Evolutionary conservation across 352 stramenopile genomes (phyloP).

Genomic region (Pythium brassicae): DNA sequence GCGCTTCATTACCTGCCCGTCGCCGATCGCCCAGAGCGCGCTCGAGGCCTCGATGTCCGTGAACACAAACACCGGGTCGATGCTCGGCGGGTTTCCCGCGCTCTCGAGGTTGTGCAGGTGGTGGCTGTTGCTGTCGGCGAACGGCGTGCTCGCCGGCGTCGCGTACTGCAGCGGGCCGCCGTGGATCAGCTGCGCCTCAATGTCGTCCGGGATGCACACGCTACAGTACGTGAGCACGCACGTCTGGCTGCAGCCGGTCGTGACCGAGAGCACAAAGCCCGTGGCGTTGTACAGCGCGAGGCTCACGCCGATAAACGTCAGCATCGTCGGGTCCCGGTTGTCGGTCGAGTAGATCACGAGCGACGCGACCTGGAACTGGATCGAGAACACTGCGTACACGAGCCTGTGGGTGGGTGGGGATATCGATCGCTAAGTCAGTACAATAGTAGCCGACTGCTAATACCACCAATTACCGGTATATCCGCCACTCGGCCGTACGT

Average conservation of each 20-base stretch:
- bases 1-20: slow-evolving; percentile 51
- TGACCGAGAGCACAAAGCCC: slow-evolving; percentile 29
- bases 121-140: slow-evolving; percentile 20
- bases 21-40: slow-evolving; percentile 52
- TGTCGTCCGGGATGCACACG: slow-evolving; percentile 39
- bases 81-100: slow-evolving; percentile 36
- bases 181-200: slow-evolving; percentile 28
- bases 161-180: slow-evolving; percentile 5
- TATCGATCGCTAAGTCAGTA: no score
- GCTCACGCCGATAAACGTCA: slow-evolving; percentile 36
- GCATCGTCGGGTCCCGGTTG: neutral
- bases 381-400: slow-evolving; percentile 44
- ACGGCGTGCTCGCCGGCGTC: slow-evolving; percentile 21
- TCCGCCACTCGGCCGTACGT: no score
- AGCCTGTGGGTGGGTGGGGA: slow-evolving; percentile 12
- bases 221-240: slow-evolving; percentile 39
- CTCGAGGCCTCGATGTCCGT: slow-evolving; percentile 80
- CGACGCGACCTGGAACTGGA: slow-evolving; percentile 46
- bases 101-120: slow-evolving; percentile 60
- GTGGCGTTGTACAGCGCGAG: slow-evolving; percentile 37
- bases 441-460: no score
- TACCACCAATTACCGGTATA: no score
- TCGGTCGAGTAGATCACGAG: slow-evolving; percentile 34
- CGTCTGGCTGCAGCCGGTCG: slow-evolving; percentile 46
- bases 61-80: slow-evolving; percentile 59